These are phyloP conservation scores for Suillus paluster DNA, from an alignment of 768 basidiomycete genomes.

Conservation along the genomic window DNA sequence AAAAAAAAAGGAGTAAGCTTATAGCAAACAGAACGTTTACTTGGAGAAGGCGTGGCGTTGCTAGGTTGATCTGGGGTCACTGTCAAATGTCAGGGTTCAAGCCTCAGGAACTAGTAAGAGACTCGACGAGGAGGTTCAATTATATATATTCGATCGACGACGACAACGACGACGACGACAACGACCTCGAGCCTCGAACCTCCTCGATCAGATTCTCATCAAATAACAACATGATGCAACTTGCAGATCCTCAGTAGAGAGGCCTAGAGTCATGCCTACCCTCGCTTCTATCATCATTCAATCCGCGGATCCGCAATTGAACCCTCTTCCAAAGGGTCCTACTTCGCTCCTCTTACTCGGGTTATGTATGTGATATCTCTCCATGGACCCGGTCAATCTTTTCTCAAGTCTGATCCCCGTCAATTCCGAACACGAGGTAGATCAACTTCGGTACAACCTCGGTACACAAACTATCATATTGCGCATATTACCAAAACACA, in stretches of 20 bases:
- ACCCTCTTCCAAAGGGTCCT: slow-evolving; percentile 2
- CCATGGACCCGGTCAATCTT: no score
- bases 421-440: neutral
- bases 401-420: slow-evolving; percentile 2
- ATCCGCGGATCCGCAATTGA: slow-evolving; percentile 2
- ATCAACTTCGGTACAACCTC: neutral
- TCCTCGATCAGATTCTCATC: slow-evolving; percentile 1
- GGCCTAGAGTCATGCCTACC: neutral
- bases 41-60: slow-evolving; percentile 1
- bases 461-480: slow-evolving; percentile 14
- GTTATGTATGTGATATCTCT: no score
- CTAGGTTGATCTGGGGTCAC: slow-evolving; percentile 6
- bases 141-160: no score
- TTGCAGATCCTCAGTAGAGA: neutral
- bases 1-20: neutral
- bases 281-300: neutral
- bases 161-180: no score
- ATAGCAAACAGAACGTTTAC: no score
- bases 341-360: no score
- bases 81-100: neutral
- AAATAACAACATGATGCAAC: slow-evolving; percentile 4
- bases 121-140: no score
- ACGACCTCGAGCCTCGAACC: neutral
- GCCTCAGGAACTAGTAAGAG: no score
- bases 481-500: no score